Evolutionary conservation across 441 rosid genomes (phyloP).

Genomic region (Sinapis alba): DNA sequence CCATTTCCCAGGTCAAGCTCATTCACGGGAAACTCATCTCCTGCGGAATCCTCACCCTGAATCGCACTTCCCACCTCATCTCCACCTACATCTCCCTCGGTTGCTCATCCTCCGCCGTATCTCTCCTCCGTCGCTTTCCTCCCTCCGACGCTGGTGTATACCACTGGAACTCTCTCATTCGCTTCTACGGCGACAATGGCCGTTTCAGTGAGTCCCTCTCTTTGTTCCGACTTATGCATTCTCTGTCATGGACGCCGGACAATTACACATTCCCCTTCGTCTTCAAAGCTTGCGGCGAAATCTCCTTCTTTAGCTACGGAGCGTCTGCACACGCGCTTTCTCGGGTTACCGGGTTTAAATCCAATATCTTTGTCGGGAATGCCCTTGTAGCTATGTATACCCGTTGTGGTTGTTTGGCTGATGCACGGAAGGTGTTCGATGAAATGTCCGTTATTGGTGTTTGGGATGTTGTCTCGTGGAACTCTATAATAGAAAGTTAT

Average conservation of each 20-base stretch:
- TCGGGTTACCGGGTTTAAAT: slow-evolving; percentile 48
- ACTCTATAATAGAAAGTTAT: slow-evolving; percentile 66
- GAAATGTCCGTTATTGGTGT: slow-evolving; percentile 55
- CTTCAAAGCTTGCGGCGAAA: slow-evolving; percentile 76
- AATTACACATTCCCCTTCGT: slow-evolving; percentile 80
- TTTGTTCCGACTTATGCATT: slow-evolving; percentile 52
- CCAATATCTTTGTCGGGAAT: slow-evolving; percentile 76
- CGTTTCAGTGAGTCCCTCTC: slow-evolving; percentile 42
- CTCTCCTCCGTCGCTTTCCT: slow-evolving; percentile 56
- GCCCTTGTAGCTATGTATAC: slow-evolving; percentile 72
- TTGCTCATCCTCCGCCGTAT: slow-evolving; percentile 50
- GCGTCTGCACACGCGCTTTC: slow-evolving; percentile 59
- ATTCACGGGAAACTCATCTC: slow-evolving; percentile 70
- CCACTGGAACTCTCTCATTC: slow-evolving; percentile 81
- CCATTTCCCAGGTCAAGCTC: slow-evolving; percentile 55
- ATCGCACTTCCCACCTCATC: slow-evolving; percentile 55
- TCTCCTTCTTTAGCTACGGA: slow-evolving; percentile 46
- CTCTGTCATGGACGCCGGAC: slow-evolving; percentile 72
- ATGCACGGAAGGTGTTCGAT: slow-evolving; percentile 72
- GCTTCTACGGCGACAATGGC: slow-evolving; percentile 44
- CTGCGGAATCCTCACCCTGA: slow-evolving; percentile 43
- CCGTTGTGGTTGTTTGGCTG: slow-evolving; percentile 51
- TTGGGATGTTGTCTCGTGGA: slow-evolving; percentile 82
- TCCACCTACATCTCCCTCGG: slow-evolving; percentile 67
- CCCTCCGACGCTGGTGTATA: slow-evolving; percentile 60